Conservation (phyloP, 2,329 filamentous ascomycete genomes). For the Colletotrichum liriopes region DNA sequence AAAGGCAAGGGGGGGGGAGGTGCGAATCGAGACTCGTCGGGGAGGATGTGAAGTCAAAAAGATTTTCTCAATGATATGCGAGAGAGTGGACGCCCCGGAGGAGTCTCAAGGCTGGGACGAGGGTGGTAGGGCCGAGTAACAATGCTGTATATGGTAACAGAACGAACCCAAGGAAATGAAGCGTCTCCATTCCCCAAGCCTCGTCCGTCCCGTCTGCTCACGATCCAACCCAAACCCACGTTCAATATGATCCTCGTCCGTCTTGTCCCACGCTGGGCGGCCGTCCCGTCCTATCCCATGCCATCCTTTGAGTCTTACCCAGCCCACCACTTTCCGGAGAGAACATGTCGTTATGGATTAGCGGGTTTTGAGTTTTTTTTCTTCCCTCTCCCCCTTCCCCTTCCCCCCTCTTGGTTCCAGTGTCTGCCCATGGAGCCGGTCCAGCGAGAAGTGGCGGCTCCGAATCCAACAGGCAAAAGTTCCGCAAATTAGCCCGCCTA, state of each 20-base stretch:
- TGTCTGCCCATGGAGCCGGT: neutral
- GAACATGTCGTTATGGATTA: neutral
- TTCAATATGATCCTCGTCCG: neutral
- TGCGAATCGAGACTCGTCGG: conserved; percentile 9
- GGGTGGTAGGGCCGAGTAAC: conserved; percentile 15
- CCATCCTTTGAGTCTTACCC: conserved; percentile 1
- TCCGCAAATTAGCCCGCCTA: neutral
- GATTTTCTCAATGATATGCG: conserved; percentile 14
- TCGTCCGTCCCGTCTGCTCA: neutral
- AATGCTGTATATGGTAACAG: conserved; percentile 6
- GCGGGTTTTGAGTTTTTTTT: conserved; percentile 1
- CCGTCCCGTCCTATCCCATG: conserved; percentile 18
- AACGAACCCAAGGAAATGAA: conserved; percentile 11
- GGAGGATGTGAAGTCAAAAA: neutral
- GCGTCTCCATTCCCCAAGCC: conserved; percentile 8
- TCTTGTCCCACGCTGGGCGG: neutral
- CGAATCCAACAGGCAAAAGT: neutral
- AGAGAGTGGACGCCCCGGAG: conserved; percentile 11
- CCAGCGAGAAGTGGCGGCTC: neutral
- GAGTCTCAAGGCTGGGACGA: neutral
- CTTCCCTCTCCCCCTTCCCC: neutral
- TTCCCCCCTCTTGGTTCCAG: too few relatives aligned
- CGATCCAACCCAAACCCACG: neutral
- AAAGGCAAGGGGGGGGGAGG: conserved; percentile 36
- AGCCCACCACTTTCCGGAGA: conserved; percentile 10